phyloP scores from a whole-genome alignment of 2,329 filamentous ascomycete genomes.

The Neonectria magnoliae region DNA sequence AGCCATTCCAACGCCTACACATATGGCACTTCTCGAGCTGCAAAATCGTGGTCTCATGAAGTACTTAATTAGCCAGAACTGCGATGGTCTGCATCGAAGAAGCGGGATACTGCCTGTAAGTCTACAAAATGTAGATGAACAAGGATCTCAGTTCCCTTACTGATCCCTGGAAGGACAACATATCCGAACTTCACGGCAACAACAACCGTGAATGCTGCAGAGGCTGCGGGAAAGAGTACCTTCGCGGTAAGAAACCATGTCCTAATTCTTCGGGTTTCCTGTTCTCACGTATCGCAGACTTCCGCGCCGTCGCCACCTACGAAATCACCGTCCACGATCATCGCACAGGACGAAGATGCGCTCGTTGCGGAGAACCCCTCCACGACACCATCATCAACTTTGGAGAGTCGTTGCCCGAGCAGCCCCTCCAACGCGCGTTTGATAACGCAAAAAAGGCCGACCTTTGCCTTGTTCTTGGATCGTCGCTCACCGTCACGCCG shows the following conservation, averaged over 20 bases:
- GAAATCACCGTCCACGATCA: conserved; percentile 56
- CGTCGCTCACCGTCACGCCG: conserved; percentile 55
- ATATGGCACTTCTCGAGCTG: conserved; percentile 59
- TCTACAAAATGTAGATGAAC: fast-evolving
- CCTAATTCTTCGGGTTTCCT: fast-evolving
- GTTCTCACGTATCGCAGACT: conserved; percentile 45
- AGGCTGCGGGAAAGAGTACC: conserved; percentile 57
- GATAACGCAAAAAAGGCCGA: conserved; percentile 54
- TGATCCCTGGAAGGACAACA: conserved; percentile 46
- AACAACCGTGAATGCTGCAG: conserved; percentile 57
- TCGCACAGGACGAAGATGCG: conserved; percentile 57
- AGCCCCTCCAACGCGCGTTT: conserved; percentile 46
- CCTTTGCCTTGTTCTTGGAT: conserved; percentile 57
- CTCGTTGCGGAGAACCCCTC: conserved; percentile 49
- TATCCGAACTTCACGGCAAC: conserved; percentile 60
- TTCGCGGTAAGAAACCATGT: conserved; percentile 47
- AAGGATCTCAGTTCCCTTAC: not conserved
- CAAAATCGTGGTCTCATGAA: conserved; percentile 54
- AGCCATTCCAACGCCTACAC: conserved; percentile 55
- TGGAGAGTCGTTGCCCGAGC: conserved; percentile 49
- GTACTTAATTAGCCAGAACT: conserved; percentile 54
- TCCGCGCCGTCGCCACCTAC: conserved; percentile 55
- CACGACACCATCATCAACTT: conserved; percentile 59
- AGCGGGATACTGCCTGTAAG: conserved; percentile 58
- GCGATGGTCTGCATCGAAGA: conserved; percentile 54